These are phyloP conservation scores for Salix exigua DNA, from an alignment of 345 rosid species.

Conservation along the genomic window DNA sequence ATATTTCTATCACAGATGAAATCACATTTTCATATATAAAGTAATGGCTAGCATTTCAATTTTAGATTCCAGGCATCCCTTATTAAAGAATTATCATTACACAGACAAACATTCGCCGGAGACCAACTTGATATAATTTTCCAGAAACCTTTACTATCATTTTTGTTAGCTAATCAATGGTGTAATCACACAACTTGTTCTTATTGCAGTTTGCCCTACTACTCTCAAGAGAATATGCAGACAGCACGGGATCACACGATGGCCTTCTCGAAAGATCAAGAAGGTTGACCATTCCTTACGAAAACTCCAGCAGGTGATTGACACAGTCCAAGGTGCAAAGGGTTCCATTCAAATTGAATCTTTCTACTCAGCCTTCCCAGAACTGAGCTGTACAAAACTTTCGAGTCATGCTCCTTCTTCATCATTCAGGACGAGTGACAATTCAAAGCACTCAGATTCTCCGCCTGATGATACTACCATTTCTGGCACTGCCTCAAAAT, in stretches of 20 bases:
- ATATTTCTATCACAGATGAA: slow-evolving; percentile 16
- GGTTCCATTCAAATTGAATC: slow-evolving; percentile 74
- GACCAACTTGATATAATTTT: not conserved
- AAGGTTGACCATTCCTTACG: slow-evolving; percentile 85
- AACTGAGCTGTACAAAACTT: slow-evolving; percentile 54
- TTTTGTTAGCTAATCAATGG: not conserved
- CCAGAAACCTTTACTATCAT: not conserved
- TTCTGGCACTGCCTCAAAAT: slow-evolving; percentile 47
- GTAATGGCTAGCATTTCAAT: not conserved
- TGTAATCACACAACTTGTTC: slow-evolving; percentile 18
- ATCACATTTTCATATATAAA: slow-evolving; percentile 4
- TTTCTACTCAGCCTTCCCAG: slow-evolving; percentile 83
- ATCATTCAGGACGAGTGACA: slow-evolving; percentile 26
- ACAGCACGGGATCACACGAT: slow-evolving; percentile 79
- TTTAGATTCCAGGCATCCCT: not conserved
- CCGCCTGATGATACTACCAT: slow-evolving; percentile 35
- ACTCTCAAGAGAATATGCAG: slow-evolving; percentile 96
- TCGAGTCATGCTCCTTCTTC: slow-evolving; percentile 39
- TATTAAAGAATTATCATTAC: not conserved
- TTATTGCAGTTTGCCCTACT: slow-evolving; percentile 85
- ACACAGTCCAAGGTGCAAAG: slow-evolving; percentile 85
- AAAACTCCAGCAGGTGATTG: slow-evolving; percentile 87
- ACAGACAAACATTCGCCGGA: not conserved
- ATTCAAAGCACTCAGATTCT: slow-evolving; percentile 32
- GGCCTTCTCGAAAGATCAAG: slow-evolving; percentile 97